These are phyloP conservation scores for Hondaea fermentalgiana DNA, from an alignment of 108 stramenopile species.

Conservation along the genomic window DNA sequence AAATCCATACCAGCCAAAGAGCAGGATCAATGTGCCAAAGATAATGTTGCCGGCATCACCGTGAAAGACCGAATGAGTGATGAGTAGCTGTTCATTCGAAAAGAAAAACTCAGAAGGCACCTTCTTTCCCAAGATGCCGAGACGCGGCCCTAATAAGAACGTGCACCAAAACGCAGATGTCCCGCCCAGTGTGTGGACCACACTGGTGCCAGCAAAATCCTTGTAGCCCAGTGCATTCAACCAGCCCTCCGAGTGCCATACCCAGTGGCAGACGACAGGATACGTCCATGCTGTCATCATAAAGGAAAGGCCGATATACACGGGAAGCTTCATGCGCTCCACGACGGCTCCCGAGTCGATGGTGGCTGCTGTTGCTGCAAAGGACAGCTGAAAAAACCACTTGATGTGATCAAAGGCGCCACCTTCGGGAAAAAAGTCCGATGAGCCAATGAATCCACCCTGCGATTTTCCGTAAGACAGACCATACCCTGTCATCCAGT, in stretches of 20 bases:
- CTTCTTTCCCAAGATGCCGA: background rate
- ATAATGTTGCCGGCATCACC: background rate
- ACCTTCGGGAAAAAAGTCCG: background rate
- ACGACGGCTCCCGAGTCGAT: constrained; percentile 69
- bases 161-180: constrained; percentile 67
- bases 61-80: background rate
- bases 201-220: constrained; percentile 66
- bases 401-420: background rate
- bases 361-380: constrained; percentile 64
- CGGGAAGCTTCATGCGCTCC: constrained; percentile 63
- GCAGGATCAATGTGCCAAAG: background rate
- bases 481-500: constrained; percentile 35
- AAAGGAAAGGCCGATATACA: constrained; percentile 67
- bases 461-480: constrained; percentile 16
- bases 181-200: constrained; percentile 72
- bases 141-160: background rate
- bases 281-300: constrained; percentile 68
- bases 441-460: background rate
- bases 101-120: background rate
- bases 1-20: constrained; percentile 54
- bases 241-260: constrained; percentile 60
- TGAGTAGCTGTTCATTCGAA: background rate
- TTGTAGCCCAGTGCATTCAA: constrained; percentile 29
- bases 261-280: constrained; percentile 67
- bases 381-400: constrained; percentile 68